These are phyloP conservation scores for Cryptosporidium viatorum DNA, from an alignment of 169 alveolate species.

Conservation along the genomic window DNA sequence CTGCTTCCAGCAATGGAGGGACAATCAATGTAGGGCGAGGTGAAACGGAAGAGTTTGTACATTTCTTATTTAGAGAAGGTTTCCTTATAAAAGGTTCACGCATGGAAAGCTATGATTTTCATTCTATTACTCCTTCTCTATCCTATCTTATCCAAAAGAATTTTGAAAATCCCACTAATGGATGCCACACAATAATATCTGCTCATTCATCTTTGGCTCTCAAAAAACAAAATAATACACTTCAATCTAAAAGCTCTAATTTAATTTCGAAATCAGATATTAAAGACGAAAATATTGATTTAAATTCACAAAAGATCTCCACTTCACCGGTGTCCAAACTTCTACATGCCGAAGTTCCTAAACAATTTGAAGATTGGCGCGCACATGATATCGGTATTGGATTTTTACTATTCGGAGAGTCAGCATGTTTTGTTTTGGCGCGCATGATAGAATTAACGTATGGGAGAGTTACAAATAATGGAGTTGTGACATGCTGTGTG, in stretches of 20 bases:
- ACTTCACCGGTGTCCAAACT: not conserved
- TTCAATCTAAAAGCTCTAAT: not conserved
- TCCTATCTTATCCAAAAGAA: conserved; percentile 38
- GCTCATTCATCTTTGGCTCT: conserved; percentile 58
- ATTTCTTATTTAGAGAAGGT: conserved; percentile 47
- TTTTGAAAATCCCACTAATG: not conserved
- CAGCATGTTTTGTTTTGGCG: conserved; percentile 71
- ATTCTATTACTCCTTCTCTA: conserved; percentile 72
- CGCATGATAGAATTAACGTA: conserved; percentile 51
- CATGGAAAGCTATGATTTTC: conserved; percentile 41
- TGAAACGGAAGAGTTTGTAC: conserved; percentile 56
- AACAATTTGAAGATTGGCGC: conserved; percentile 43
- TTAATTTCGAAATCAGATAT: not conserved
- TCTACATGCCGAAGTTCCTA: not conserved
- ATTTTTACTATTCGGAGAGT: conserved; percentile 55
- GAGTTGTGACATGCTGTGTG: not conserved
- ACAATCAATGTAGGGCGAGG: conserved; percentile 18
- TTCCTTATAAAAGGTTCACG: conserved; percentile 20
- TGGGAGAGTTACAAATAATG: not conserved
- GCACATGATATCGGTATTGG: conserved; percentile 58
- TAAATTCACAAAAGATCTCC: not conserved
- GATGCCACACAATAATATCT: conserved; percentile 45
- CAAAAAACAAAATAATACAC: not conserved
- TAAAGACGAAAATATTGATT: not conserved
- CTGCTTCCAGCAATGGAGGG: conserved; percentile 4